These are phyloP conservation scores for Colletotrichum lindemuthianum DNA, from an alignment of 2,329 filamentous ascomycete species.

Conservation along the genomic window DNA sequence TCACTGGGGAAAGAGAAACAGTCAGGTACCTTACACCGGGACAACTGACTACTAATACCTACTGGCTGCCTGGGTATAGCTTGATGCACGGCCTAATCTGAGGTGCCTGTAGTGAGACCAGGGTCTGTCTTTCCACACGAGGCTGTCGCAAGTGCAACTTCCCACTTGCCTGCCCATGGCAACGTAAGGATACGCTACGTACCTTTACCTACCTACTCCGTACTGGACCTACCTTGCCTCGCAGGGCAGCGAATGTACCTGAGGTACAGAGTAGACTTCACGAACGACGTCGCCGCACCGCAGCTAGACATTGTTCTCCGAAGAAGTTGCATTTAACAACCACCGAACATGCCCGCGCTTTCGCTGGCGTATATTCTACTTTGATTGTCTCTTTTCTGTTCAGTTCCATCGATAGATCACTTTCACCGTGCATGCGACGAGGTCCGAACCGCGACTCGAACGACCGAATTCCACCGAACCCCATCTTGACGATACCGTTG, in stretches of 20 bases:
- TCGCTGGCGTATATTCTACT: no score
- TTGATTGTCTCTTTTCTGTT: no score
- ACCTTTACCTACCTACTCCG: no score
- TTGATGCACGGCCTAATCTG: constrained; percentile 28
- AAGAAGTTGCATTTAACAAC: constrained; percentile 7
- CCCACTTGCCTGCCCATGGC: constrained; percentile 17
- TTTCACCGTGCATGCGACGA: neutral
- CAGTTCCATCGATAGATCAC: no score
- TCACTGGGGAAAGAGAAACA: constrained; percentile 9
- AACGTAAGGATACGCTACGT: no score
- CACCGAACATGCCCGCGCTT: neutral
- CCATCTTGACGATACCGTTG: constrained; percentile 4
- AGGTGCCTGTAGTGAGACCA: constrained; percentile 8
- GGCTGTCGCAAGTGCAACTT: constrained; percentile 37
- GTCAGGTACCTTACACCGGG: constrained; percentile 28
- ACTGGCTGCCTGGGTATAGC: constrained; percentile 23
- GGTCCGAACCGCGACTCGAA: constrained; percentile 13
- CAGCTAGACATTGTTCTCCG: constrained; percentile 14
- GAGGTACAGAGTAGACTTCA: no score
- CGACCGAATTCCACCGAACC: neutral
- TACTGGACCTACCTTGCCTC: no score
- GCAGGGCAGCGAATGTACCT: no score
- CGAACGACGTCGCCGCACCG: constrained; percentile 30
- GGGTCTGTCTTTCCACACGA: constrained; percentile 32
- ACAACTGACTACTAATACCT: constrained; percentile 34